These are phyloP conservation scores for Phallus indusiatus DNA, from an alignment of 768 basidiomycete genomes.

Conservation along the genomic window DNA sequence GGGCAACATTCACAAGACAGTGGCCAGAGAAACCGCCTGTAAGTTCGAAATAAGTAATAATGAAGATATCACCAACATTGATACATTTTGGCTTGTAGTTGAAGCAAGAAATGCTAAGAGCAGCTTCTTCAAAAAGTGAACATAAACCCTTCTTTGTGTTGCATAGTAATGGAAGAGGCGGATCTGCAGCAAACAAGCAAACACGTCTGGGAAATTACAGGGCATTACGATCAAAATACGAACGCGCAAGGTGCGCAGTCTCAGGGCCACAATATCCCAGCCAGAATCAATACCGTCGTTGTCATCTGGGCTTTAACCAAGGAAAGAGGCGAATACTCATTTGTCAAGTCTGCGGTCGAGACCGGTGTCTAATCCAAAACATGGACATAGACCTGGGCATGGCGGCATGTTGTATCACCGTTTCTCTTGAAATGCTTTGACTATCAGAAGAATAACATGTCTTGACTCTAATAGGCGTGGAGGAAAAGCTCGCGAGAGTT, in stretches of 20 bases:
- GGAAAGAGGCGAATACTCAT: background rate
- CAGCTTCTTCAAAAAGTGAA: constrained; percentile 82
- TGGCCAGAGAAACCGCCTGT: constrained; percentile 88
- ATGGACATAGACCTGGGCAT: no score
- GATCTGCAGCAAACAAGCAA: no score
- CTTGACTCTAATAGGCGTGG: no score
- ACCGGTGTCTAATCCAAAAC: no score
- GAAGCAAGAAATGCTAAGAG: constrained; percentile 72
- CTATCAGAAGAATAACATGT: no score
- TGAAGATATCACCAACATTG: background rate
- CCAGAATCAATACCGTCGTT: constrained; percentile 7
- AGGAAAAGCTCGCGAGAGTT: no score
- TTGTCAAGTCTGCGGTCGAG: no score
- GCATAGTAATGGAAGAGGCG: constrained; percentile 75
- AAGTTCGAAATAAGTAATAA: constrained; percentile 19
- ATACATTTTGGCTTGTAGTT: constrained; percentile 38
- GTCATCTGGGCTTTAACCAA: background rate
- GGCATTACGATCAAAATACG: constrained; percentile 40
- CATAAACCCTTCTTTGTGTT: constrained; percentile 71
- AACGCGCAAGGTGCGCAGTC: constrained; percentile 24
- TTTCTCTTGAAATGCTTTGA: no score
- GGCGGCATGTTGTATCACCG: no score
- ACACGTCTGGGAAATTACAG: constrained; percentile 44
- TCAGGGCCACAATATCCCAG: constrained; percentile 18
- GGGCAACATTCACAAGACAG: constrained; percentile 93